Base-by-base conservation (phyloP, 352 stramenopile genomes). In the Globisporangium takayamanum region DNA sequence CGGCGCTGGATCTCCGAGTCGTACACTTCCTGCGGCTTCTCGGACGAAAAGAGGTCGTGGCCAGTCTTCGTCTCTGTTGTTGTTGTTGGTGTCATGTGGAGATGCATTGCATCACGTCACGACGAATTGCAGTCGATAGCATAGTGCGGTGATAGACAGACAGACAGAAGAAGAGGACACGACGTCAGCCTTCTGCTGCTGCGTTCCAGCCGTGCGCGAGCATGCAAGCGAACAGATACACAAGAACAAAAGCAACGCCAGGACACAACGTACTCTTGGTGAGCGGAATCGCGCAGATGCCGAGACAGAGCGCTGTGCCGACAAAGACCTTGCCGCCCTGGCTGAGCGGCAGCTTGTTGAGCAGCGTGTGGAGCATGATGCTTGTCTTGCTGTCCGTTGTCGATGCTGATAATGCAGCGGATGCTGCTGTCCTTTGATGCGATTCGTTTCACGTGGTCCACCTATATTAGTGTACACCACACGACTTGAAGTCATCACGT, bases 41-140 rank as follows among this genome's bases (percentile, higher is more conserved):
- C 84, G 44, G 81, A 89, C 44, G 84, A 94, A 60, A 92, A 92
- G 44, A 91, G 74, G 55, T 92, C 84, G 79, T 92, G 82, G 46
- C 82, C 82, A 36, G 82, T 70, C 64, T 89, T 89, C 61, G 79
- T 87, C 60, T 89, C 80, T 91, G 55, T 39, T 37, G 16, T 3
- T n/a, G 16, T 47, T n/a, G 61, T 33, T 22, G 64, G 41, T 36
- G 33, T 48, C 37, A 55, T 18, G 15, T 16, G 50, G 7, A n/a
- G 45, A 15, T 8, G 46, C 12, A 37, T 51, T 6, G 28, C 28
- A 33, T 33, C 28, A 5, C 28, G 28, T 22, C 22, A 22, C 22
- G 22, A 22, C 22, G 22, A 0, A 22, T 22, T 22, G 22, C 22
- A 22, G 22, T 22, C 28, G 28, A 5, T 5, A 33, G 28, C 28